Conservation (phyloP, 805 yeast species). For the Nakazawaea wickerhamii region DNA sequence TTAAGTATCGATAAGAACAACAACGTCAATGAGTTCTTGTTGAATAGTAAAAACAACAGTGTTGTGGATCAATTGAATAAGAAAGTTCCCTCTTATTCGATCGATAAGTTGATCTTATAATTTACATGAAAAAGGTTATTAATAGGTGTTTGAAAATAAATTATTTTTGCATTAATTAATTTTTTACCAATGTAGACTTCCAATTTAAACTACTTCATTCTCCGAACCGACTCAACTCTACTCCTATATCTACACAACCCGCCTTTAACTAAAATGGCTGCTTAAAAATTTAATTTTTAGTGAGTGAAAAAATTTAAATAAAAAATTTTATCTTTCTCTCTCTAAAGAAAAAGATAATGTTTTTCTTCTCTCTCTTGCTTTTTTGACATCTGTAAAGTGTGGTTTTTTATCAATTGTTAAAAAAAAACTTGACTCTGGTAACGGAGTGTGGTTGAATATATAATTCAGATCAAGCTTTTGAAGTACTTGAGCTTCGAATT, state of each 20-base stretch:
- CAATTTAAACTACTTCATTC: too few species aligned
- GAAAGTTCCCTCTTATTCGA: constrained; percentile 48
- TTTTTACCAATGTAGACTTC: too few species aligned
- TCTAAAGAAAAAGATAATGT: too few species aligned
- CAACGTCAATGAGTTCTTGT: constrained; percentile 13
- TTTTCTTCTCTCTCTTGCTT: neutral
- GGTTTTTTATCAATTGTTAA: too few species aligned
- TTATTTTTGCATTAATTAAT: neutral
- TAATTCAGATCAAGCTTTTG: neutral
- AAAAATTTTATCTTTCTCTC: too few species aligned
- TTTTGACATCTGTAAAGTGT: neutral
- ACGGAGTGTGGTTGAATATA: neutral
- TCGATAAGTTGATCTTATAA: constrained; percentile 41
- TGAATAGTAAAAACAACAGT: constrained; percentile 23
- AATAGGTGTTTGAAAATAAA: neutral
- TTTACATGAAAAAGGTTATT: neutral
- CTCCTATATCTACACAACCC: too few species aligned
- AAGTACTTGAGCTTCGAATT: neutral
- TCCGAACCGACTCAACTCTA: too few species aligned
- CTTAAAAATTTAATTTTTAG: too few species aligned
- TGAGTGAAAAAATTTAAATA: too few species aligned
- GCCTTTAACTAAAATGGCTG: too few species aligned
- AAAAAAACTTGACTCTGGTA: neutral
- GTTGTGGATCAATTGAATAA: constrained; percentile 30
- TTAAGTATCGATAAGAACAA: constrained; percentile 19